phyloP scores from a whole-genome alignment of 257 asterid species.

The Avicennia marina region DNA sequence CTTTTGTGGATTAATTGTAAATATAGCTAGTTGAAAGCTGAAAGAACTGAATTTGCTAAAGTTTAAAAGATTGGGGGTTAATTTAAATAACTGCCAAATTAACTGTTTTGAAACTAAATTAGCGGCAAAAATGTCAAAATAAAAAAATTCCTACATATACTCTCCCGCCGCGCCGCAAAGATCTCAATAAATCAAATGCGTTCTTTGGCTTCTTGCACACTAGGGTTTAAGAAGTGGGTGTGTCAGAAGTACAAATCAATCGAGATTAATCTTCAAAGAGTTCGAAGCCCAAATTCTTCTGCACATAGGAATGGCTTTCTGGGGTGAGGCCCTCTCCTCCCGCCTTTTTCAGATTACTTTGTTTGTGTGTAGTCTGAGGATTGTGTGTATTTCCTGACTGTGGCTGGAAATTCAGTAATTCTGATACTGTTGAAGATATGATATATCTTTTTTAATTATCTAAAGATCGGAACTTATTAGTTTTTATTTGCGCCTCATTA shows the following conservation, averaged over 20 bases:
- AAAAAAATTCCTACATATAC: no score
- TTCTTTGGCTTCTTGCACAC: background rate
- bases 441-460: background rate
- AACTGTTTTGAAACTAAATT: no score
- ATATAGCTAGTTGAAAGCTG: no score
- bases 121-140: no score
- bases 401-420: background rate
- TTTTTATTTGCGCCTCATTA: background rate
- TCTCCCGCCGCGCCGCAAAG: constrained; percentile 26
- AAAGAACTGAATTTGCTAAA: no score
- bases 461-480: background rate
- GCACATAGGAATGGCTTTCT: constrained; percentile 48
- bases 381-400: background rate
- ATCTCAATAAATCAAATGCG: background rate
- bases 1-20: no score
- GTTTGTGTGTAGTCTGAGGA: background rate
- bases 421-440: background rate
- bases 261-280: background rate
- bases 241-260: background rate
- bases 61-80: no score
- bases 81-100: no score
- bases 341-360: background rate
- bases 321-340: constrained; percentile 36
- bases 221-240: constrained; percentile 20
- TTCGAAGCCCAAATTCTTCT: constrained; percentile 6